phyloP scores from a whole-genome alignment of 2,329 filamentous ascomycete genomes.

The Ophiostoma ips region DNA sequence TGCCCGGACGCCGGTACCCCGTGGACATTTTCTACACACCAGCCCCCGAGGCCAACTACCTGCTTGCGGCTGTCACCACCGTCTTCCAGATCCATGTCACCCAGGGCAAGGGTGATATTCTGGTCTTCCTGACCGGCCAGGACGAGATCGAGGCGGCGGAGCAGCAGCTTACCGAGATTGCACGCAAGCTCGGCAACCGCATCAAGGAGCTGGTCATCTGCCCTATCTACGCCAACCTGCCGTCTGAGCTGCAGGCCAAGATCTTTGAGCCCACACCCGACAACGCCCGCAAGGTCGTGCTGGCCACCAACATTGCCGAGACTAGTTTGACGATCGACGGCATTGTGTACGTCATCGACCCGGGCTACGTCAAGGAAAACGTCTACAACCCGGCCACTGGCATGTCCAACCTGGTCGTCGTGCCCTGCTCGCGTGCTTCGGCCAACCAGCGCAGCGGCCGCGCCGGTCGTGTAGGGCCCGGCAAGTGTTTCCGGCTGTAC shows the following conservation, averaged over 20 bases:
- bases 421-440: conserved; percentile 80
- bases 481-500: conserved; percentile 87
- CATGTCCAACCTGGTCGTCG: conserved; percentile 83
- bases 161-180: conserved; percentile 70
- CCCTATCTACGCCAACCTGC: conserved; percentile 88
- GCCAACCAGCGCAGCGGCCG: conserved; percentile 88
- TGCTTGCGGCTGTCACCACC: conserved; percentile 81
- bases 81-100: conserved; percentile 91
- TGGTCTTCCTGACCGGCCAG: conserved; percentile 90
- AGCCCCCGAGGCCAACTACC: conserved; percentile 85
- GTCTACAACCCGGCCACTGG: conserved; percentile 82
- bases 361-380: conserved; percentile 91
- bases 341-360: conserved; percentile 91
- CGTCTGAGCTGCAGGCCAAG: conserved; percentile 77
- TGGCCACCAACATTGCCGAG: conserved; percentile 95
- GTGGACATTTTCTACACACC: conserved; percentile 87
- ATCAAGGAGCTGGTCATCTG: conserved; percentile 79
- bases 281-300: conserved; percentile 73
- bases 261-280: conserved; percentile 90
- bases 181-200: conserved; percentile 70
- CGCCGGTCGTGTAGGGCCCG: conserved; percentile 80
- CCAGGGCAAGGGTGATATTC: conserved; percentile 72
- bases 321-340: conserved; percentile 92
- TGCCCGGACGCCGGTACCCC: conserved; percentile 76
- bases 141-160: conserved; percentile 90